Evolutionary conservation across 148 eudicot species (phyloP).

Genomic region (Fagopyrum tataricum): DNA sequence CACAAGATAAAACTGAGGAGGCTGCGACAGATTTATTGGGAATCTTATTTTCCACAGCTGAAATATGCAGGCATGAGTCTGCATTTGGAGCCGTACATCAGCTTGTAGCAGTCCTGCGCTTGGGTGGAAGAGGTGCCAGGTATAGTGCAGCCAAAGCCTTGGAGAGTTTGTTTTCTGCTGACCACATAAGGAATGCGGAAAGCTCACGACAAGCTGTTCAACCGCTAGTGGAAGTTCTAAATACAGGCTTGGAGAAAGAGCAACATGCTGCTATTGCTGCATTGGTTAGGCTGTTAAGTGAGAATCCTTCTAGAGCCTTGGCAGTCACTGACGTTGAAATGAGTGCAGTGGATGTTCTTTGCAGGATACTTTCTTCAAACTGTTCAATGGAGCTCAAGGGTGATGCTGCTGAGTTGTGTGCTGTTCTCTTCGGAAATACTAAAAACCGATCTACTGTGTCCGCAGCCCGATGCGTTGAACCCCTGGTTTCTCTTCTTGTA

Average conservation of each 20-base stretch:
- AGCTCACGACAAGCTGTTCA: constrained; percentile 91
- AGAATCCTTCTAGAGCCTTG: constrained; percentile 80
- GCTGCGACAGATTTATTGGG: constrained; percentile 94
- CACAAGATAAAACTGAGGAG: constrained; percentile 89
- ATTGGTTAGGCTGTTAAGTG: constrained; percentile 67
- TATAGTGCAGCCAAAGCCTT: constrained; percentile 95
- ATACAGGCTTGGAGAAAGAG: constrained; percentile 85
- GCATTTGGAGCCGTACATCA: constrained; percentile 90
- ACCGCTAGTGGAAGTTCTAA: constrained; percentile 84
- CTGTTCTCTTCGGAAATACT: constrained; percentile 82
- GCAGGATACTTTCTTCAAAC: constrained; percentile 75
- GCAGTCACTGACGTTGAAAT: constrained; percentile 90
- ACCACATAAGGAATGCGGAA: constrained; percentile 91
- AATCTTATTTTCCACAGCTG: constrained; percentile 70
- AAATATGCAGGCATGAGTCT: constrained; percentile 89
- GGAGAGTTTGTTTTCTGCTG: constrained; percentile 89
- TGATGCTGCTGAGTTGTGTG: constrained; percentile 85
- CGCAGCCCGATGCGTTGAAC: constrained; percentile 93
- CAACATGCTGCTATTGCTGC: constrained; percentile 99
- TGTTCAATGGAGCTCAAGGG: constrained; percentile 88
- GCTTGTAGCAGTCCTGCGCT: constrained; percentile 88
- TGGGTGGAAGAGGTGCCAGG: constrained; percentile 98
- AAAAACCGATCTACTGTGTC: constrained; percentile 81
- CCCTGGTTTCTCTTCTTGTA: constrained; percentile 80
- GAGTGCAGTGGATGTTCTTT: constrained; percentile 96